These are phyloP conservation scores for Teunomyces barrocoloradensis DNA, from an alignment of 805 yeast species.

Conservation along the genomic window DNA sequence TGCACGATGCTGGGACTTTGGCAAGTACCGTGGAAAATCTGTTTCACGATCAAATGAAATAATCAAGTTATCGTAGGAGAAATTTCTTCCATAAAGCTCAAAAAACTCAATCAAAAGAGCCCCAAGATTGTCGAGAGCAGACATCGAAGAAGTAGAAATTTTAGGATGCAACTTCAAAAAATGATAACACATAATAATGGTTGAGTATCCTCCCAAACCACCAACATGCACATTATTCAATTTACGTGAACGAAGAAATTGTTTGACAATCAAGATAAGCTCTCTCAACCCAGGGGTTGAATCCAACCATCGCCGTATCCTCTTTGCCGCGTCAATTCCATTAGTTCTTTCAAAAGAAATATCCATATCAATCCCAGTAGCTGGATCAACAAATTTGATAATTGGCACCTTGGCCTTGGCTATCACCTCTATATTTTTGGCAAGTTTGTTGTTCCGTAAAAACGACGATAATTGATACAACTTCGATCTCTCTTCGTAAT, in stretches of 20 bases:
- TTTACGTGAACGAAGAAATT: slow-evolving; percentile 72
- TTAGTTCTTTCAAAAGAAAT: slow-evolving; percentile 83
- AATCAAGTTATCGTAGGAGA: slow-evolving; percentile 79
- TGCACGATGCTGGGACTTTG: slow-evolving; percentile 53
- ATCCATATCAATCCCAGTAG: slow-evolving; percentile 73
- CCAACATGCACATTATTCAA: slow-evolving; percentile 88
- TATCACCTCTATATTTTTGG: slow-evolving; percentile 75
- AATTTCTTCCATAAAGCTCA: slow-evolving; percentile 86
- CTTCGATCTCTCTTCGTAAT: slow-evolving; percentile 59
- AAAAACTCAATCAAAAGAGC: slow-evolving; percentile 85
- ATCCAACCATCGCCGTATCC: slow-evolving; percentile 71
- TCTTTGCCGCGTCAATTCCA: slow-evolving; percentile 78
- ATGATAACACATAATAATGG: slow-evolving; percentile 81
- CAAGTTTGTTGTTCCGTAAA: slow-evolving; percentile 59
- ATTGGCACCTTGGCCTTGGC: slow-evolving; percentile 93
- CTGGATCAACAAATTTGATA: slow-evolving; percentile 80
- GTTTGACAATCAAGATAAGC: slow-evolving; percentile 77
- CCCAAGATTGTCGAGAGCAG: slow-evolving; percentile 75
- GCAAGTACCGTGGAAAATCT: slow-evolving; percentile 58
- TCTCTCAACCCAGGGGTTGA: slow-evolving; percentile 79
- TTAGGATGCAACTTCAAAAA: slow-evolving; percentile 80
- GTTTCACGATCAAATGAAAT: slow-evolving; percentile 55
- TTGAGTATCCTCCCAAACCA: slow-evolving; percentile 91
- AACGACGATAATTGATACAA: slow-evolving; percentile 72
- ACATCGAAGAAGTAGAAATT: slow-evolving; percentile 61